Base-by-base conservation (phyloP, 257 asterid genomes). In the Scutellaria barbata region DNA sequence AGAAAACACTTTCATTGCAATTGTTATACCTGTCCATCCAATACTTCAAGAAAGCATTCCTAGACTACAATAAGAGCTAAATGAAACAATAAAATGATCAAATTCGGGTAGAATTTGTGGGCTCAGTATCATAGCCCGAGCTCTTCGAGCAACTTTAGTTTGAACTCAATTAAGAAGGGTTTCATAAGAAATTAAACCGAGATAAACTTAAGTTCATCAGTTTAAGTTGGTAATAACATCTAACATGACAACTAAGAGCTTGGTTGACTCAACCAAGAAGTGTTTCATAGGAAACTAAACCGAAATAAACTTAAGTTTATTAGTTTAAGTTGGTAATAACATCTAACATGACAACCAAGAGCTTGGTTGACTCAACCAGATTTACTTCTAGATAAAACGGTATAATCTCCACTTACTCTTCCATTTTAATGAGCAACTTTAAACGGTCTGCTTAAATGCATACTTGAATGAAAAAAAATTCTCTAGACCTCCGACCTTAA, bases 1-100 rank as follows among this genome's bases (percentile, higher is more conserved):
- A 39, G 13, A 41, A 14, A n/a, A 40, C 35, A 39, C 8, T 16
- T 39, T 18, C 11, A n/a, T 10, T 10, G 7, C 60, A 47, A 50
- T 52, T 35, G 37, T 50, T 66, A 66, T 66, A n/a, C 35, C 50
- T 66, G 17, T 22, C 33, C 62, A 66, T 66, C 37, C 16, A n/a
- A n/a, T n/a, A n/a, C n/a, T n/a, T n/a, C n/a, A n/a, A n/a, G n/a
- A n/a, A 33, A 33, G 47, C 18, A 65, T 7, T n/a, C 48, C 47
- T 35, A 37, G 65, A 9, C 17, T 59, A 59, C 47, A 59, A 12
- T n/a, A 1, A 25, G 14, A 13, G 65, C 47, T 12, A 7, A 43
- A 63, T 18, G 10, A 46, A 43, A 42, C 18, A 17, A 43, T 6
- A 10, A 20, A 63, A 63, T 42, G 14, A 37, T 42, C 16, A 42